Percentiles rank a stretch among this genome's conserved stretches.
These are phyloP conservation scores for Sphenostylis stenocarpa DNA, from an alignment of 306 rosid genomes.

Conservation along the genomic window DNA sequence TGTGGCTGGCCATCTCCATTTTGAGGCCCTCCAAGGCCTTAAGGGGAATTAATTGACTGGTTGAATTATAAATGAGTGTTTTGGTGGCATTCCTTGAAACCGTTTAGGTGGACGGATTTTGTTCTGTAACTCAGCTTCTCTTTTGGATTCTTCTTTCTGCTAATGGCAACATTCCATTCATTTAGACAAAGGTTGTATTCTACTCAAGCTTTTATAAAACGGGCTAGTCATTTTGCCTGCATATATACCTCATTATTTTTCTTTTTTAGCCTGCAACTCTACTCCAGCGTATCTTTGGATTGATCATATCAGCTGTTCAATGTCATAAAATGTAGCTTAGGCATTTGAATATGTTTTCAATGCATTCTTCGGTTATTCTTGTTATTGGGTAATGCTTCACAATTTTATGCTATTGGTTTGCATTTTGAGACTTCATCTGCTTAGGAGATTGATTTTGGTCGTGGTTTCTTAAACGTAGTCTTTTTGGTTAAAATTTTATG, in stretches of 20 bases:
- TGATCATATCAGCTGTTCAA: not conserved
- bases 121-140: not conserved
- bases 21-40: not conserved
- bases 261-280: not conserved
- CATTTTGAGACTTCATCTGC: not conserved
- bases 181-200: not conserved
- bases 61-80: slow-evolving; percentile 9
- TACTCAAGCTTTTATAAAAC: not conserved
- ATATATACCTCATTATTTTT: not conserved
- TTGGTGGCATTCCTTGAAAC: not conserved
- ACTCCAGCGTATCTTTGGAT: not conserved
- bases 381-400: not conserved
- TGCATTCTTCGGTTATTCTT: not conserved
- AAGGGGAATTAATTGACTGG: slow-evolving; percentile 22
- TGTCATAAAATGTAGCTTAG: not conserved
- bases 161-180: not conserved
- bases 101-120: not conserved
- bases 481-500: not conserved
- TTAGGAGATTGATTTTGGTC: not conserved
- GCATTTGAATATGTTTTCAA: not conserved
- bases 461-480: not conserved
- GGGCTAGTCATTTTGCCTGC: not conserved
- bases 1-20: not conserved
- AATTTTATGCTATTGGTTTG: not conserved
- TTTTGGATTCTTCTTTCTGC: not conserved